Evolutionary conservation across 495 filamentous ascomycete genomes (phyloP), one percentile per base, ranked within the genome.

Genomic region (Penicillium steckii): DNA sequence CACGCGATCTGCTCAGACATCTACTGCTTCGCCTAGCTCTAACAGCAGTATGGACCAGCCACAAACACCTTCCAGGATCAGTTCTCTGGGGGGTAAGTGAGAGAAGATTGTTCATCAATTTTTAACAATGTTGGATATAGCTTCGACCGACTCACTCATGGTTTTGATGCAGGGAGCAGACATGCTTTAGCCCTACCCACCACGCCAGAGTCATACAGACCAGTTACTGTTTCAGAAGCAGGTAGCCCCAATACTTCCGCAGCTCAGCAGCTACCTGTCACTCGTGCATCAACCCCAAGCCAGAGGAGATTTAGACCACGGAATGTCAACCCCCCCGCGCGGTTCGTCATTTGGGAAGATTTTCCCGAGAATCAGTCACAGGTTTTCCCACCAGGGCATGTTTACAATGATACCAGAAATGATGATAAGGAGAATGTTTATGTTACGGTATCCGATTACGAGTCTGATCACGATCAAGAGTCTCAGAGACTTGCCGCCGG

Each of bases 351-450:
- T 8, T 37, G 13, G 13, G 33, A 37, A 18, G 33, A 37, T 37
- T 8, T 15, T 15, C 33, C 33, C 33, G 15, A 37, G n/a, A 1
- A 15, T 15, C n/a, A 0, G n/a, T 4, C 33, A 3, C 4, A 17
- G n/a, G 13, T 6, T 37, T 15, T 12, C 33, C 33, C 15, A 15
- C 1, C 13, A 15, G 33, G n/a, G n/a, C 33, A 37, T 37, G n/a
- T 37, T 8, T 37, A 17, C 33, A 3, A 18, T 7, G 3, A 12
- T 7, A 8, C n/a, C 4, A 6, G 7, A 2, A 4, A 7, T 0
- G 48, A 51, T 6, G 38, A 51, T 8, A 51, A 44, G 23, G 48
- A 51, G 9, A 51, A 51, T 12, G 4, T 33, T 51, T 53, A 37
- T 8, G 4, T 26, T 18, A 33, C 9, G 2, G n/a, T 12, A 13